Evolutionary conservation across 495 filamentous ascomycete species (phyloP).

Genomic region (Cryomyces minteri): DNA sequence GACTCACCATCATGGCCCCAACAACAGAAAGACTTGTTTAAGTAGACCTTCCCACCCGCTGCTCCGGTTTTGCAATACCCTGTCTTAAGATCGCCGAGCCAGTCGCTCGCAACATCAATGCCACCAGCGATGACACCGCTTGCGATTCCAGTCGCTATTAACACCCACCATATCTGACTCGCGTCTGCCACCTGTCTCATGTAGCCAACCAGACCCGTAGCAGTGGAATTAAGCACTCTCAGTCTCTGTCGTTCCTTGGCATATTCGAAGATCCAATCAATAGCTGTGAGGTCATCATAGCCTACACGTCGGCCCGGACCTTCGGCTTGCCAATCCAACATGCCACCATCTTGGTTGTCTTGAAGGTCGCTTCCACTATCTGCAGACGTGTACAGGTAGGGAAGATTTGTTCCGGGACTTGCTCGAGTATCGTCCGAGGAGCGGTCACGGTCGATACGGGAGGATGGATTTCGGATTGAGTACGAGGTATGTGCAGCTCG

Average conservation of each 20-base stretch:
- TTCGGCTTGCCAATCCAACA: slow-evolving; percentile 78
- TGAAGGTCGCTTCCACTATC: slow-evolving; percentile 18
- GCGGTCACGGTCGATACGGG: too few species aligned
- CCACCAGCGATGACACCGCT: slow-evolving; percentile 69
- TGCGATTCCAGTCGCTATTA: slow-evolving; percentile 61
- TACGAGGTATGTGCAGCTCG: slow-evolving; percentile 12
- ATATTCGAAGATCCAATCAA: slow-evolving; percentile 99
- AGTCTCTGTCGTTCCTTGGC: slow-evolving; percentile 87
- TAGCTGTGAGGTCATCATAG: slow-evolving; percentile 93
- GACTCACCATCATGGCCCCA: slow-evolving; percentile 60
- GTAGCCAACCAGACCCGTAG: slow-evolving; percentile 57
- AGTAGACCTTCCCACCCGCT: slow-evolving; percentile 71
- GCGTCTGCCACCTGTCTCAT: slow-evolving; percentile 54
- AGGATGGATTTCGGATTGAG: neutral
- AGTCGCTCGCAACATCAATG: slow-evolving; percentile 87
- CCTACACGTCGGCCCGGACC: slow-evolving; percentile 79
- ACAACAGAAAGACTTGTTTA: slow-evolving; percentile 84
- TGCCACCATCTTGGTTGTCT: slow-evolving; percentile 43
- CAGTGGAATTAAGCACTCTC: slow-evolving; percentile 48
- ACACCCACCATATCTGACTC: slow-evolving; percentile 78
- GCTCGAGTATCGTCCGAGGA: too few species aligned
- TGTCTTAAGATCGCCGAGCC: slow-evolving; percentile 87
- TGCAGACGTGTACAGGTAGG: slow-evolving; percentile 16
- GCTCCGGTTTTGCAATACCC: slow-evolving; percentile 61
- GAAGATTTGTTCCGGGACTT: slow-evolving; percentile 19